Base-by-base conservation (phyloP, 1,284 basidiomycete species). In the Leccinum variabile region DNA sequence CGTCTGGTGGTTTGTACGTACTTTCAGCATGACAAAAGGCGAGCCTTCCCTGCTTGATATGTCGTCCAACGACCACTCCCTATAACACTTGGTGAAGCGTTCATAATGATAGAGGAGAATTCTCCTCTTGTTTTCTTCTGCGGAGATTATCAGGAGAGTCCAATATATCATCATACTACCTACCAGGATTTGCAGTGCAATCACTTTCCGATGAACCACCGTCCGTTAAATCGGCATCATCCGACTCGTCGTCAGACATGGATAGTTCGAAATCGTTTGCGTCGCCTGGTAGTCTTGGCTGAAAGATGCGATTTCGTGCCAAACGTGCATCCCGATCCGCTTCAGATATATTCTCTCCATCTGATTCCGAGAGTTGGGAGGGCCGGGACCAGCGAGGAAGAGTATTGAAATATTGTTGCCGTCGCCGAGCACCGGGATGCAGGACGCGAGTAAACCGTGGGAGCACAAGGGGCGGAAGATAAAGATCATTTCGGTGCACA, bases 191-290 rank as follows among this genome's bases (percentile, higher is more conserved):
- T 41, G 84, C 79, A 30, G 82, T 82, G 81, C 82, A 82, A 46
- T 86, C 84, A 67, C 84, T 86, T 50, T 84, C 82, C 11, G 80
- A 82, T 7, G 79, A 81, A 62, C 78, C 78, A 25, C 70, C 74
- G 54, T 87, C 86, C 3, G 84, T 88, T 50, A 88, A 67, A 69
- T 88, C 88, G 37, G 82, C 85, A 67, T 90, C 78, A 68, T 92
- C 91, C 2, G 91, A 92, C 73, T 93, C 91, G 66, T 92, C 91
- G 59, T 84, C 87, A 11, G 82, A 85, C 67, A 86, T 79, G 59
- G 80, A 82, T 33, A 70, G 68, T 57, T 85, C 82, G 5, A 84
- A 79, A 33, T 83, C 83, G n/a, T 76, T 75, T 44, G 65, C 69
- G 41, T 68, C 67, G 46, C 44, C 63, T 60, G 60, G 65, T 58